These are phyloP conservation scores for Colletotrichum graminicola DNA, from an alignment of 2,329 filamentous ascomycete genomes.

Conservation along the genomic window DNA sequence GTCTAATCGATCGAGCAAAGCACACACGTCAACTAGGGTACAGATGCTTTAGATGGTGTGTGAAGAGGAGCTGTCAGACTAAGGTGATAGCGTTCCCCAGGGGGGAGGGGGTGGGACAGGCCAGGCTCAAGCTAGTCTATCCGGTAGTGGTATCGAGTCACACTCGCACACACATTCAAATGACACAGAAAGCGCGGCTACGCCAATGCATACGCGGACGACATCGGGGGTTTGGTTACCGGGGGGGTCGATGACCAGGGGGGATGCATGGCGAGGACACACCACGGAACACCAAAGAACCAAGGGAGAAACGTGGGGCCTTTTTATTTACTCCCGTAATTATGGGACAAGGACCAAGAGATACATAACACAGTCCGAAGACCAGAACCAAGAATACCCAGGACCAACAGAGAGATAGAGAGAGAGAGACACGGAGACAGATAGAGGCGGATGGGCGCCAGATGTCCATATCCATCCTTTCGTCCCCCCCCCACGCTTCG, in stretches of 20 bases:
- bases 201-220: conserved; percentile 34
- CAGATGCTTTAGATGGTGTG: neutral
- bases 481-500: conserved; percentile 36
- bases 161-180: conserved; percentile 37
- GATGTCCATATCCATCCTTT: neutral
- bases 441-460: neutral
- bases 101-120: neutral
- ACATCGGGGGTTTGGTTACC: conserved; percentile 27
- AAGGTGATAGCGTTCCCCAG: neutral
- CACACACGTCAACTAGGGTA: neutral
- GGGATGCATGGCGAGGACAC: neutral
- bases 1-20: neutral
- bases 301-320: neutral
- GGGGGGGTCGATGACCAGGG: conserved; percentile 19
- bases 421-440: no score
- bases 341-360: neutral
- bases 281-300: neutral
- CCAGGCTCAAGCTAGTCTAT: neutral
- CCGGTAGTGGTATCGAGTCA: conserved; percentile 25
- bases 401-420: neutral
- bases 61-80: neutral
- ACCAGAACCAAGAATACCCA: neutral
- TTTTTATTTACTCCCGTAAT: no score
- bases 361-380: neutral
- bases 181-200: conserved; percentile 37